Conservation (phyloP, 2,329 filamentous ascomycete genomes). For the Fusarium sp. region DNA sequence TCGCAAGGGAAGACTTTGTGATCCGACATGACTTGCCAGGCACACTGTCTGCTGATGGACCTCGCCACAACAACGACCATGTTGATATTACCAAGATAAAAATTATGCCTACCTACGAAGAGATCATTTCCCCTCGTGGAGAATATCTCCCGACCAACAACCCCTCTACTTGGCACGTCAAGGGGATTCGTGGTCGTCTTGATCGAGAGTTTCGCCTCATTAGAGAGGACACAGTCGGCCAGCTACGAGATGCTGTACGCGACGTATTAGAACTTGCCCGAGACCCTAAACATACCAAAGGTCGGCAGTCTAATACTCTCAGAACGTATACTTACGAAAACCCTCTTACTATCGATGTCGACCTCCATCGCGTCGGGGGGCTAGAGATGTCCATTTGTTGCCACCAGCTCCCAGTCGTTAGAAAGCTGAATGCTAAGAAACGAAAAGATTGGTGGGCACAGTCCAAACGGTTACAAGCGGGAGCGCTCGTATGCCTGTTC, state of each 20-base stretch:
- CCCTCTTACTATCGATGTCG: background rate
- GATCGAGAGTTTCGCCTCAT: slow-evolving; percentile 68
- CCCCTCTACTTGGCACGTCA: slow-evolving; percentile 46
- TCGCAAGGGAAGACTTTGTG: background rate
- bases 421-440: background rate
- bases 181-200: slow-evolving; percentile 60
- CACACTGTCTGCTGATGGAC: background rate
- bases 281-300: background rate
- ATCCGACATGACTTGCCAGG: background rate
- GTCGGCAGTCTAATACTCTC: background rate
- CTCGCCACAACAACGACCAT: background rate
- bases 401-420: background rate
- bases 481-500: background rate
- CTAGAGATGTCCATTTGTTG: background rate
- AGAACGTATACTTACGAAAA: background rate
- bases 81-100: background rate
- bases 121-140: background rate
- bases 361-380: background rate
- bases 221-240: slow-evolving; percentile 66
- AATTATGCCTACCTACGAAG: slow-evolving; percentile 8
- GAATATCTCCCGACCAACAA: background rate
- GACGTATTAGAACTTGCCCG: slow-evolving; percentile 43
- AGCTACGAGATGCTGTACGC: slow-evolving; percentile 62
- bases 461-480: background rate
- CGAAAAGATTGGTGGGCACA: slow-evolving; percentile 1